Base-by-base conservation (phyloP, 2,329 filamentous ascomycete species). In the Macrophomina phaseolina region DNA sequence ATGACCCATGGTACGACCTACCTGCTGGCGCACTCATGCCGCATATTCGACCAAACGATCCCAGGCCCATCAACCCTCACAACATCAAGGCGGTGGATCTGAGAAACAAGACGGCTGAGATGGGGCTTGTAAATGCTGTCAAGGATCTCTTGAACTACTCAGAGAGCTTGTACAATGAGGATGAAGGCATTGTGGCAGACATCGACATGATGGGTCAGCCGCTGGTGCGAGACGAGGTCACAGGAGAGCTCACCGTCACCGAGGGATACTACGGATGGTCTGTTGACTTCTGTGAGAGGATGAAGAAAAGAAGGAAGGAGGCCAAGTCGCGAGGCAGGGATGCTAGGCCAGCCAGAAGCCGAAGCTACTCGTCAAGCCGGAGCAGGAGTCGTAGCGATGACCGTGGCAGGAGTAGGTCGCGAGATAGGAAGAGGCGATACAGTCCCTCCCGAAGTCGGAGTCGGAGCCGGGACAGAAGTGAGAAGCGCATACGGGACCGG, bases 191-290 rank as follows among this genome's bases (percentile, higher is more conserved):
- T 1, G 74, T 83, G 5, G 78, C 83, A n/a, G 89, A 92, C 69
- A 80, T 94, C n/a, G 90, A 92, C 73, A 88, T 90, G 70, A 82
- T 95, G 67, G 93, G 92, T 11, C 90, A 95, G 75, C 80, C 85
- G 16, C 81, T 92, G 63, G 80, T 89, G 18, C 76, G 87, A 2
- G 88, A 93, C 71, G 87, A 90, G 70, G 80, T 87, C n/a, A 90
- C 87, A 0, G 89, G 89, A 0, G 87, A 90, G 2, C 79, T 89
- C 1, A 75, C 89, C 6, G 83, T 84, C 6, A 89, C 89, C 1
- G 89, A 92, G 69, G 92, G 91, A 0, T 96, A 96, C 76, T 96
- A 96, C 75, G 93, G 93, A 68, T 97, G 93, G 93, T 94, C 92
- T 5, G 85, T 87, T 46, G 82, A 83, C 0, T 95, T 97, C 71